Base-by-base conservation (phyloP, 495 filamentous ascomycete species). In the Penicillium paxilli region DNA sequence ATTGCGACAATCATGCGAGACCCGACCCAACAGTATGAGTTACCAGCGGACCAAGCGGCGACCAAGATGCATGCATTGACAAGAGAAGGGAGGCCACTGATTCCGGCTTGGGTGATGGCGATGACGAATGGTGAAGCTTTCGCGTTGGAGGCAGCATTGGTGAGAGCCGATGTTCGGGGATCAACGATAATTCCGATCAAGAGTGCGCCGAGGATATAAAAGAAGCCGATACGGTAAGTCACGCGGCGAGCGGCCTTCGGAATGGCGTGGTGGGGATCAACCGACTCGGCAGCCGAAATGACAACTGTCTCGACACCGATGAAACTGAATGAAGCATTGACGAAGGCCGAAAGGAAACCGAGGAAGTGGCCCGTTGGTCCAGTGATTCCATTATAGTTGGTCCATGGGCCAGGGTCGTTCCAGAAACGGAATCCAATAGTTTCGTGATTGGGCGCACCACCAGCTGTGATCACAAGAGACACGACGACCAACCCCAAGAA, bases 211-310 rank as follows among this genome's bases (percentile, higher is more conserved):
- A 83, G 60, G 49, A 80, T 64, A 66, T 94, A 96, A 78, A 96
- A 95, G 72, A 95, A 83, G 42, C 83, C 68, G 64, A 96, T 91
- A 52, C 91, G 88, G 75, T 87, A 91, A 67, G 94, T 93, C 42
- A 91, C 88, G 52, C 90, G 85, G 52, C 85, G 87, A n/a, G 86
- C 86, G 24, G 91, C 91, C 64, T 83, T 81, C 47, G 91, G 91
- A 51, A 96, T 86, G 23, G 87, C 84, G 55, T 82, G 83, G 51
- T 84, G 76, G 0, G 91, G 91, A 66, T 92, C 89, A n/a, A 80
- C 80, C 11, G 90, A 85, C 69, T 96, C 91, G 56, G 89, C 89
- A 33, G 89, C 91, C 0, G 91, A 87, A 24, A 96, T 83, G 52
- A 84, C 88, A 44, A 90, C 83, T 51, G 86, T 79, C 69, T 94